Evolutionary conservation across 768 basidiomycete species (phyloP).

Genomic region (Tremella yokohamensis): DNA sequence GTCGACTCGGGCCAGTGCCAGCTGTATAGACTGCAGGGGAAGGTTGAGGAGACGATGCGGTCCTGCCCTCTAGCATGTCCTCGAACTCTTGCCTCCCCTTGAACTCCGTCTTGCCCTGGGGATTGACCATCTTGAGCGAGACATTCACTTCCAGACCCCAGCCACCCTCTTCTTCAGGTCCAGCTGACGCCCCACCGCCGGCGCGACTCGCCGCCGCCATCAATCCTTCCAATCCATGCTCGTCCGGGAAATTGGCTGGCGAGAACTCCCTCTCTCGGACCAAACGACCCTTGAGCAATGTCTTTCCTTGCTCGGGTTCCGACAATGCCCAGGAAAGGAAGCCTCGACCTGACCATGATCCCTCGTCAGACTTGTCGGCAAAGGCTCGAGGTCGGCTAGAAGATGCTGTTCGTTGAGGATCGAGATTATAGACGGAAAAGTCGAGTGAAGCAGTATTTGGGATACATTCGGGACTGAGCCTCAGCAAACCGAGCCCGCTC

Average conservation of each 20-base stretch:
- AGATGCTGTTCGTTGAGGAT: constrained; percentile 18
- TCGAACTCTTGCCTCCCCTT: constrained; percentile 33
- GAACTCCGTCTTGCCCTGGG: constrained; percentile 30
- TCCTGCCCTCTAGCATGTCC: constrained; percentile 28
- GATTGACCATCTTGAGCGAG: constrained; percentile 33
- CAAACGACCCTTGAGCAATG: constrained; percentile 35
- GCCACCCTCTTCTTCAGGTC: constrained; percentile 17
- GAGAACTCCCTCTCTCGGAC: constrained; percentile 34
- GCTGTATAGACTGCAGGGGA: not conserved
- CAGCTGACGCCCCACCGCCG: not conserved
- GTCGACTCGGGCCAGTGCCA: not conserved
- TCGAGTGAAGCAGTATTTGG: constrained; percentile 31
- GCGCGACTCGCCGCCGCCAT: constrained; percentile 25
- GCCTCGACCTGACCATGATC: constrained; percentile 39
- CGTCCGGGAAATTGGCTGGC: constrained; percentile 16
- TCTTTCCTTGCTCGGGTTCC: constrained; percentile 27
- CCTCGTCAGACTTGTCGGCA: constrained; percentile 13
- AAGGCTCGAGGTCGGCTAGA: constrained; percentile 16
- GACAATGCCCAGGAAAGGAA: constrained; percentile 42
- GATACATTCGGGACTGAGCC: constrained; percentile 41
- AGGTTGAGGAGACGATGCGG: not conserved
- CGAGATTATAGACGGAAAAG: constrained; percentile 44
- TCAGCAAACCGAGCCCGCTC: not conserved
- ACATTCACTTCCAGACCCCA: constrained; percentile 45
- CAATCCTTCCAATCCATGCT: constrained; percentile 41